Conservation (phyloP, 306 rosid genomes). For the Rubus idaeus region DNA sequence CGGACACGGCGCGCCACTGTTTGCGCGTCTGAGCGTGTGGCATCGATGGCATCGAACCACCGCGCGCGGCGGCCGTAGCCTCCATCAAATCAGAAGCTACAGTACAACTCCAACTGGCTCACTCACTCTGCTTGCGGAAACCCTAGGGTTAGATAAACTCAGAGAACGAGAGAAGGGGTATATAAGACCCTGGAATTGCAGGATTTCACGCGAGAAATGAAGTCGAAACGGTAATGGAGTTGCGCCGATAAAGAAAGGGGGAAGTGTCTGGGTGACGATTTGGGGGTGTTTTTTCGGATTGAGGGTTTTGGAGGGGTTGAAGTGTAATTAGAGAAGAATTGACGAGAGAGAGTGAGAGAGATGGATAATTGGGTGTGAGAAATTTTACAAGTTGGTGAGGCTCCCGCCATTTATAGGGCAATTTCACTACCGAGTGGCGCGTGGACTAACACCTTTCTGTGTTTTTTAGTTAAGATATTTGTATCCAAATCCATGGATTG, state of each 20-base stretch:
- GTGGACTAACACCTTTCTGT: too few species aligned
- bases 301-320: conserved; percentile 44
- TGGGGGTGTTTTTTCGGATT: conserved; percentile 20
- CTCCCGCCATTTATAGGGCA: conserved; percentile 62
- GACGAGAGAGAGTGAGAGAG: conserved; percentile 12
- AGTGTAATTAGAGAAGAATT: conserved; percentile 29
- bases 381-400: conserved; percentile 19
- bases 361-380: conserved; percentile 36
- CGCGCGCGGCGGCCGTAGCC: conserved; percentile 67
- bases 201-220: background rate
- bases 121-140: conserved; percentile 28
- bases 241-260: background rate
- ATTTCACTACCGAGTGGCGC: conserved; percentile 1
- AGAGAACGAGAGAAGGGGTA: background rate
- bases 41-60: conserved; percentile 66
- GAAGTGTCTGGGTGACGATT: conserved; percentile 18
- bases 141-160: conserved; percentile 43
- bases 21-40: conserved; percentile 53
- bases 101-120: conserved; percentile 37
- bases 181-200: conserved; percentile 42
- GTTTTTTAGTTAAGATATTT: too few species aligned
- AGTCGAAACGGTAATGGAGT: background rate
- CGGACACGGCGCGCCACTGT: conserved; percentile 87
- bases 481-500: too few species aligned
- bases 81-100: conserved; percentile 57